A percentile compares a stretch with the other conserved stretches of the same genome.
phyloP scores from a whole-genome alignment of 2,329 filamentous ascomycete species.

The Magnaporthales sp. region DNA sequence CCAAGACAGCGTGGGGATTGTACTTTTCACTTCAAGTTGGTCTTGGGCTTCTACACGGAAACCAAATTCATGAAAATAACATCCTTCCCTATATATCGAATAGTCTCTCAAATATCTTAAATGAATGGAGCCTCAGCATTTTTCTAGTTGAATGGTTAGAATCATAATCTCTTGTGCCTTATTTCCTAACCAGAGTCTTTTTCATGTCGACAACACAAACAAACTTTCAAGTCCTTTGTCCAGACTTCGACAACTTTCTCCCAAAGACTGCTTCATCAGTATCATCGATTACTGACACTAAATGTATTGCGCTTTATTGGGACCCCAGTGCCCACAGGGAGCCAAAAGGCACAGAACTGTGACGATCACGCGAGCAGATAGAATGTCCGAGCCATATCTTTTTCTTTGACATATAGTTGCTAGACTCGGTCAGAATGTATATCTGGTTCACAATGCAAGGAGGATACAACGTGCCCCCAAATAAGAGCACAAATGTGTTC shows the following conservation, averaged over 20 bases:
- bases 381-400: background rate
- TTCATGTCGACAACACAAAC: background rate
- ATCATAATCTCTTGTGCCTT: background rate
- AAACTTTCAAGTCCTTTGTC: background rate
- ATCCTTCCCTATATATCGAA: no score
- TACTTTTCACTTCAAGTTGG: background rate
- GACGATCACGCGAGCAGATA: background rate
- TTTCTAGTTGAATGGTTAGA: background rate
- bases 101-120: no score
- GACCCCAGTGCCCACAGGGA: no score
- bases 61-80: no score
- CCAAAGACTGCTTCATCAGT: no score
- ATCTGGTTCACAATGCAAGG: background rate
- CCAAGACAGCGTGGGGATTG: background rate
- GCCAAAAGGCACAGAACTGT: background rate
- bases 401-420: background rate
- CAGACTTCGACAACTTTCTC: background rate
- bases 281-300: no score
- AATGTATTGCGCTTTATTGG: no score
- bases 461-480: background rate
- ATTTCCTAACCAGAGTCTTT: background rate
- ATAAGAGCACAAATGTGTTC: background rate
- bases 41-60: no score
- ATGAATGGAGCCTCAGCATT: no score
- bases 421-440: background rate